phyloP scores from a whole-genome alignment of 164 flowering plant genomes.

The Chloranthus sessilifolius region DNA sequence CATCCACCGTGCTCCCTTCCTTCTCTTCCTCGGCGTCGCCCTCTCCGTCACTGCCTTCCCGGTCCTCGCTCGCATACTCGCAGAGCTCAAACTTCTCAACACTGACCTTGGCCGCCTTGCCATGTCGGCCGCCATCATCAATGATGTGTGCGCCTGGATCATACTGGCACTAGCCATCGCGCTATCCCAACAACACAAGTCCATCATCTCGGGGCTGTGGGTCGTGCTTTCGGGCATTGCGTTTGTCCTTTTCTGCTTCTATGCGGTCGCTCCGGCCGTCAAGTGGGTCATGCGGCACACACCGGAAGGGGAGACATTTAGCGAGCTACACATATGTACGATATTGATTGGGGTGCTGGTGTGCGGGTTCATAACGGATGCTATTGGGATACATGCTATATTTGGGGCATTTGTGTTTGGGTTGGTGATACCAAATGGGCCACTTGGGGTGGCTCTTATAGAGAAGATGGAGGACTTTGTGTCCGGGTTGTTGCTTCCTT shows the following conservation, averaged over 20 bases:
- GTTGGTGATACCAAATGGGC: conserved; percentile 40
- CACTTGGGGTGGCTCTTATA: conserved; percentile 25
- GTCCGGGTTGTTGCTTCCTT: conserved; percentile 38
- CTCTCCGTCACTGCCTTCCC: conserved; percentile 27
- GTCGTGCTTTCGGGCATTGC: conserved; percentile 14
- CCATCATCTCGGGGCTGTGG: conserved; percentile 11
- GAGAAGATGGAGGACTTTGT: conserved; percentile 46
- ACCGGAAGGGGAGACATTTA: conserved; percentile 25
- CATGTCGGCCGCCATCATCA: conserved; percentile 26
- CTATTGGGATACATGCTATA: conserved; percentile 39
- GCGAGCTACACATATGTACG: conserved; percentile 23
- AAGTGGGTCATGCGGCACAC: conserved; percentile 24
- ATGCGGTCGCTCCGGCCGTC: conserved; percentile 27
- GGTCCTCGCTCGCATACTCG: conserved; percentile 22
- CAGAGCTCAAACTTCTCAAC: conserved; percentile 32
- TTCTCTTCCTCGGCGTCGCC: conserved; percentile 30
- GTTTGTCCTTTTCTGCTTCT: conserved; percentile 21
- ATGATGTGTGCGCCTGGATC: conserved; percentile 28
- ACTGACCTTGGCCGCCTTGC: conserved; percentile 31
- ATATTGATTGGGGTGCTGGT: conserved; percentile 36
- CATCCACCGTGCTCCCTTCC: conserved; percentile 11
- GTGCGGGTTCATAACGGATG: conserved; percentile 35
- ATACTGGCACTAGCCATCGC: conserved; percentile 26
- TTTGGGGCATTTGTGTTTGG: conserved; percentile 53
- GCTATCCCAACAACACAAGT: conserved; percentile 4